Conservation (phyloP, 202 grass and related monocot genomes). For the Bolboschoenoplectus hybrid region DNA sequence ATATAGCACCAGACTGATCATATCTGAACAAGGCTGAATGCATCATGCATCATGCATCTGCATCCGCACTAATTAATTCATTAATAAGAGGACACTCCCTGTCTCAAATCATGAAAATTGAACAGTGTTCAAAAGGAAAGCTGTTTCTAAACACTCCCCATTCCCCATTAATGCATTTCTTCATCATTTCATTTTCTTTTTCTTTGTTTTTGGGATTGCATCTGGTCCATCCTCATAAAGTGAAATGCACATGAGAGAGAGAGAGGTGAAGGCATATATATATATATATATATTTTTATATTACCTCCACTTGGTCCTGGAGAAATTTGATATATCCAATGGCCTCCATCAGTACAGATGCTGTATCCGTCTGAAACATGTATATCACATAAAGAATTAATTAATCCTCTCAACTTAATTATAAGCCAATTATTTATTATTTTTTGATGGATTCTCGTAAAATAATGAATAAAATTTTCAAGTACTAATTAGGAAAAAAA, state of each 20-base stretch:
- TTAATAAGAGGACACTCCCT: neutral
- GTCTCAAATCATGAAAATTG: slow-evolving; percentile 26
- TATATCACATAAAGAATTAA: neutral
- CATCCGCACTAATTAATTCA: neutral
- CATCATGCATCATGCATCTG: neutral
- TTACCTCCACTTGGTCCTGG: slow-evolving; percentile 94
- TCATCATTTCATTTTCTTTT: neutral
- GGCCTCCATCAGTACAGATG: slow-evolving; percentile 96
- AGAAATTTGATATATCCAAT: slow-evolving; percentile 99
- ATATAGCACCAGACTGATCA: slow-evolving; percentile 1
- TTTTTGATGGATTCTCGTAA: no score
- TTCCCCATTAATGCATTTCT: neutral
- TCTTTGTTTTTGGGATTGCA: neutral
- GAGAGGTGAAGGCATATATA: neutral
- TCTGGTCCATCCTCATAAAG: slow-evolving; percentile 4
- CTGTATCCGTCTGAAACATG: slow-evolving; percentile 85
- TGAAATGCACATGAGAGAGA: slow-evolving; percentile 26
- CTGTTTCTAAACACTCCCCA: neutral
- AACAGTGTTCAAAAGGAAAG: slow-evolving; percentile 32
- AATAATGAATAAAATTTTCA: no score
- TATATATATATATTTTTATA: neutral
- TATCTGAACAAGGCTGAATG: slow-evolving; percentile 23
- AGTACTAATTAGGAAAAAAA: no score
- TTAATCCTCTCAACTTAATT: neutral
- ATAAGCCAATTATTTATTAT: neutral